Base-by-base conservation (phyloP, 352 stramenopile species). In the Phytopythium aichiense region DNA sequence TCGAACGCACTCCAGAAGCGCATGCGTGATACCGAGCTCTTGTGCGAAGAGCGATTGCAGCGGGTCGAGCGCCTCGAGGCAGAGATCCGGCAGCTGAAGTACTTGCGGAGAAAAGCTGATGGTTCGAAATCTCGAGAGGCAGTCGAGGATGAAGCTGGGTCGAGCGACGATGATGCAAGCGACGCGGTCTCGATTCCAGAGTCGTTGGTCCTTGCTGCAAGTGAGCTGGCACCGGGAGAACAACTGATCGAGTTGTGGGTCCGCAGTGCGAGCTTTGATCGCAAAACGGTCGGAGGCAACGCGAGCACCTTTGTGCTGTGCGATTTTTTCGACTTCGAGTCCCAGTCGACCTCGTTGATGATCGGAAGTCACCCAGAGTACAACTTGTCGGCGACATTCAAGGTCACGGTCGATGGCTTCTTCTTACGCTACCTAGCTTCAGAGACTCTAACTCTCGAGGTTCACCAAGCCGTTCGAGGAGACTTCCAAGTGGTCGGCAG, bases 261-360 rank as follows among this genome's bases (percentile, higher is more conserved):
- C 58, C 37, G 94, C 56, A 75, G 68, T 15, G 92, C 71, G 7
- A 73, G 71, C 33, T 91, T 97, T 50, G 84, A 96, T 59, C 76
- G 66, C 37, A 81, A 55, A 13, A 76, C 78, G 46, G 70, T 97
- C 51, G 77, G 76, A 8, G 68, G 71, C 16, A 92, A 82, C 57
- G 74, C 82, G 2, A 97, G 88, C 1, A 97, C 91, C 16, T 98
- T 98, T 63, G 76, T 97, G 8, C 63, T 98, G 20, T 90, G 95
- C 35, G 94, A 98, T 60, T 98, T 98, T 61, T 98, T 96, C 64
- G 90, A 98, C 64, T 98, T 96, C 61, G 92, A 98, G 67, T 96
- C 89, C 1, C 91, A 98, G 71, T 86, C 91, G 48, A 98, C 92
- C 40, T 76, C 92, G 28, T 69, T 98, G 35, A 56, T 97, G 15